phyloP scores from a whole-genome alignment of 2,329 filamentous ascomycete genomes.

The Dendryphion nanum region DNA sequence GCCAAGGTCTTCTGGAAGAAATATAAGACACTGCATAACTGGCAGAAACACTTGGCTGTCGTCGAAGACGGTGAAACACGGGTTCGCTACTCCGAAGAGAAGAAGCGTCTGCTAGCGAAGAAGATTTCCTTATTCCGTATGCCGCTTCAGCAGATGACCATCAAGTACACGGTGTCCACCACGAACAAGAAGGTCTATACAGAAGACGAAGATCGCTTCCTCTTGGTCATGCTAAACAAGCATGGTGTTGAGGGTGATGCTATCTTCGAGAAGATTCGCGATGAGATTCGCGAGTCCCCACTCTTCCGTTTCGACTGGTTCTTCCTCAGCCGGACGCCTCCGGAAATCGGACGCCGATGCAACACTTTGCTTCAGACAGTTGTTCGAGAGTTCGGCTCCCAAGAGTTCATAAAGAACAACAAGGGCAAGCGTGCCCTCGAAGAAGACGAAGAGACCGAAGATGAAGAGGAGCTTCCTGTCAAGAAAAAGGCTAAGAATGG shows the following conservation, averaged over 20 bases:
- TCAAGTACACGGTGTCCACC: slow-evolving; percentile 97
- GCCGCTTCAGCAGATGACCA: slow-evolving; percentile 93
- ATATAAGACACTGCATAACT: slow-evolving; percentile 86
- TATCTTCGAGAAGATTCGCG: slow-evolving; percentile 91
- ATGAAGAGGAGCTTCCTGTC: slow-evolving; percentile 70
- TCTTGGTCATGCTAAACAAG: slow-evolving; percentile 89
- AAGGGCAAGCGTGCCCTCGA: slow-evolving; percentile 75
- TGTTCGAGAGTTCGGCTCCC: slow-evolving; percentile 84
- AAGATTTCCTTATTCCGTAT: slow-evolving; percentile 98
- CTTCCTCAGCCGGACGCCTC: slow-evolving; percentile 89
- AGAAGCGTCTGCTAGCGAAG: slow-evolving; percentile 88
- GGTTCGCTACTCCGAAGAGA: slow-evolving; percentile 82
- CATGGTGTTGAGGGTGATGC: slow-evolving; percentile 88
- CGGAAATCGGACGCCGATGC: slow-evolving; percentile 88
- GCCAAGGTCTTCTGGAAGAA: slow-evolving; percentile 96
- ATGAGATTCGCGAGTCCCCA: slow-evolving; percentile 91
- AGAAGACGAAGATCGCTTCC: slow-evolving; percentile 94
- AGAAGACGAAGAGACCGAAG: slow-evolving; percentile 80
- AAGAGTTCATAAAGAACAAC: slow-evolving; percentile 54
- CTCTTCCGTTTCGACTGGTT: slow-evolving; percentile 99
- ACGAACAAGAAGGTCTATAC: slow-evolving; percentile 99
- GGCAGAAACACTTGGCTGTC: slow-evolving; percentile 80
- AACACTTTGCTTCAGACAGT: slow-evolving; percentile 93
- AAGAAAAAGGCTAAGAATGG: slow-evolving; percentile 94
- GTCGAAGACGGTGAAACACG: slow-evolving; percentile 94